Evolutionary conservation across 805 yeast genomes (phyloP).

Genomic region (Clavispora santaluciae): DNA sequence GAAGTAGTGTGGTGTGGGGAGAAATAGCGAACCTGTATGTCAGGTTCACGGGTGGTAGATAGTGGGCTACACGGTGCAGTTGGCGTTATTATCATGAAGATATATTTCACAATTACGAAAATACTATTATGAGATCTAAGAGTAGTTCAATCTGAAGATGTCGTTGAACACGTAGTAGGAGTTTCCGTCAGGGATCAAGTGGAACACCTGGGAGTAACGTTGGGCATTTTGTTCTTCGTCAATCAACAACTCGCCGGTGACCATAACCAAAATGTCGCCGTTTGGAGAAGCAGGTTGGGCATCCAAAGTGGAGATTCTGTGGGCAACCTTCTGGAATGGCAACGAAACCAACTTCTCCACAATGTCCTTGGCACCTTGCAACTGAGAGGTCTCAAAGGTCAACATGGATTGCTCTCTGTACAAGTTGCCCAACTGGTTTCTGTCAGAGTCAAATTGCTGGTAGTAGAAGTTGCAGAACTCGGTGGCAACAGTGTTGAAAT

Average conservation of each 20-base stretch:
- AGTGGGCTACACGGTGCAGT: background rate
- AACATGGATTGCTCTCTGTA: conserved; percentile 97
- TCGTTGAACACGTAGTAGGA: conserved; percentile 95
- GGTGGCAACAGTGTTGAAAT: conserved; percentile 46
- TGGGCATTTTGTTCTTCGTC: conserved; percentile 96
- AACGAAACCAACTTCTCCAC: conserved; percentile 86
- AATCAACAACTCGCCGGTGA: conserved; percentile 87
- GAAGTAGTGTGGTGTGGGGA: background rate
- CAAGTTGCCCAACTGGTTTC: conserved; percentile 85
- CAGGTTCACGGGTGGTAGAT: background rate
- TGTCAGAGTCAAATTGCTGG: conserved; percentile 89
- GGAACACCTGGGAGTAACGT: conserved; percentile 96
- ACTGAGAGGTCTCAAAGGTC: conserved; percentile 90
- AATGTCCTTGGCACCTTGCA: conserved; percentile 90
- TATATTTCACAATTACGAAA: background rate
- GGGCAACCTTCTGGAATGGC: conserved; percentile 90
- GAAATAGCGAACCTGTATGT: background rate
- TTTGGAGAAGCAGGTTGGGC: conserved; percentile 96
- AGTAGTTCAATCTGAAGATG: conserved; percentile 90
- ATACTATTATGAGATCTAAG: conserved; percentile 28
- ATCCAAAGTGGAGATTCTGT: conserved; percentile 90
- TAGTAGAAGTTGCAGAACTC: conserved; percentile 94
- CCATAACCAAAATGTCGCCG: conserved; percentile 94
- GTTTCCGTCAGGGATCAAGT: conserved; percentile 86
- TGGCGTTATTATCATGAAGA: background rate